Evolutionary conservation across 2,329 filamentous ascomycete species (phyloP), one percentile per base, ranked within the genome.

Genomic region (Fusarium denticulatum): DNA sequence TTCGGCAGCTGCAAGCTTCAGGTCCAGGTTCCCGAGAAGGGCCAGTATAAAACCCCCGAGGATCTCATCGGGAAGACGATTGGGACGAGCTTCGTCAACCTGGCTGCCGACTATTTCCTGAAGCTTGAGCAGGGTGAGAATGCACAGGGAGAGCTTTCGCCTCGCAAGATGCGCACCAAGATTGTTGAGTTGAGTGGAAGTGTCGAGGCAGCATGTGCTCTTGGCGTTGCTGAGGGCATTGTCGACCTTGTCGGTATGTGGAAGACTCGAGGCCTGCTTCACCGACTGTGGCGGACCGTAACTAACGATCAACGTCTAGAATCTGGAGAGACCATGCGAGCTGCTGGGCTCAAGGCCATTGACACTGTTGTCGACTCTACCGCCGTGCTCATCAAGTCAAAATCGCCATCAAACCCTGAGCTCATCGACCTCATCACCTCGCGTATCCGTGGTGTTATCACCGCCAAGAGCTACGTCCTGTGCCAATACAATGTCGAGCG

Each of bases 311-410:
- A 16, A 12, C 5, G 32, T 15, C 26, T 76, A 96, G 96, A 99
- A 87, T 98, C 96, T 26, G 96, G 96, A 64, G 96, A 98, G 84
- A 99, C 96, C 1, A 99, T 99, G 96, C 93, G 94, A 79, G 96
- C 96, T 26, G 96, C 96, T 47, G 96, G 96, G 30, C 88, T 99
- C 57, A 95, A 95, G 84, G 92, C 96, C 64, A 98, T 98, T 77
- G 95, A 96, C 77, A 99, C 96, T 6, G 95, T 99, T 32, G 89
- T 98, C 58, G 91, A 94, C 64, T 95, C 93, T 62, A 94, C 92
- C 24, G 95, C 96, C 37, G 92, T 98, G 53, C 89, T 99, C 66
- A 95, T 99, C 86, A 96, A 96, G 86, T 97, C 95, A 46, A 94
- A 92, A 81, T 89, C 91, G 64, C 92, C 95, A 10, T 93, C 92